Evolutionary conservation across 345 rosid genomes (phyloP), one percentile per base, ranked within the genome.

Genomic region (Hibiscus syriacus): DNA sequence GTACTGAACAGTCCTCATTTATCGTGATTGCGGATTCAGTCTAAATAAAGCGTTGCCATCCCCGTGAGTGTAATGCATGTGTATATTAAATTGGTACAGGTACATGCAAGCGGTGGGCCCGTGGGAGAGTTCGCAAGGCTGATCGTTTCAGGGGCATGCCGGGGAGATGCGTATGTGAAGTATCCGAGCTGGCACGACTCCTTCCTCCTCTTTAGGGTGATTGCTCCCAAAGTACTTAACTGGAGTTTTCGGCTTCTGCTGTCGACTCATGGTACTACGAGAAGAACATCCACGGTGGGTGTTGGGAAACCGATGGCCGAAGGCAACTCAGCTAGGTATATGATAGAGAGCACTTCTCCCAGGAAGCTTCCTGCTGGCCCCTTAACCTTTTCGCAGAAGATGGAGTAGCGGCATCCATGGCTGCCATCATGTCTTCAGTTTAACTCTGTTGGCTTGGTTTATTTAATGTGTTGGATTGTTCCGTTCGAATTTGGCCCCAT

Each of bases 121-220:
- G 64, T 86, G 38, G 95, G 86, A 71, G 86, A 94, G 46, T 89
- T 86, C 50, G 93, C 95, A 0, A 85, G 71, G 80, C 48, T 84
- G 80, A 89, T 94, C 7, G 96, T 91, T 45, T 70, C 86, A 0
- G 93, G 96, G 43, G 97, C 96, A 46, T 91, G 96, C 34, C 76
- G 88, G 17, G 92, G 97, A 54, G 84, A 91, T 8, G 71, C 84
- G 0, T 87, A 36, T 36, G 39, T 36, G 39, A 36, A 36, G 39
- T 36, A 36, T 4, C 39, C 39, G 11, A 36, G 39, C 2, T 36
- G 39, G 39, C 39, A 36, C 12, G 39, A 36, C 11, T 36, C 39
- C 2, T 36, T 36, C 39, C 63, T 57, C 41, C 63, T 32, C 43
- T 32, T 30, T 57, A n/a, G 63, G 6, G 63, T 30, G n/a, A 30